Evolutionary conservation across 257 asterid species (phyloP).

Genomic region (Nemophila menziesii): DNA sequence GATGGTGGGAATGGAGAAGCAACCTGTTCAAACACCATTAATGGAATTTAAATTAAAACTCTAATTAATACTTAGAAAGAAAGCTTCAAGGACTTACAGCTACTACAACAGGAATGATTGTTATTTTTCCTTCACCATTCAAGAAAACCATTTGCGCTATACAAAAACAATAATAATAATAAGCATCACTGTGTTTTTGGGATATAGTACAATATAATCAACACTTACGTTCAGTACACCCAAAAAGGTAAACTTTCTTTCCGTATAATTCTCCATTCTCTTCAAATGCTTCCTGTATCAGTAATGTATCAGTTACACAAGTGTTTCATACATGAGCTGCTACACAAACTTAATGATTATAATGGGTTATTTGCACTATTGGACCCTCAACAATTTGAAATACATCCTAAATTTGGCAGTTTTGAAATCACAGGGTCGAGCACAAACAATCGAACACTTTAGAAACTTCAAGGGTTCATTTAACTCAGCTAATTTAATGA

Average conservation of each 20-base stretch:
- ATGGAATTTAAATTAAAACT: neutral
- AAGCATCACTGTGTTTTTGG: neutral
- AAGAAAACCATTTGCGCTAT: constrained; percentile 56
- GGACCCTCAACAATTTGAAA: no score
- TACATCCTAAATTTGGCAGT: no score
- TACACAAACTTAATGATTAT: neutral
- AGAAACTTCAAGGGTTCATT: neutral
- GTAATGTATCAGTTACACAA: constrained; percentile 7
- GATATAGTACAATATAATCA: no score
- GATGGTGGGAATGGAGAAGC: constrained; percentile 97
- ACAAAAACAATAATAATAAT: constrained; percentile 7
- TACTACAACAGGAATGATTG: constrained; percentile 61
- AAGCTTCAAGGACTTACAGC: constrained; percentile 40
- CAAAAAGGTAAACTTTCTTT: constrained; percentile 72
- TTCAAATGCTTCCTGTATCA: constrained; percentile 69
- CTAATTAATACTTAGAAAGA: neutral
- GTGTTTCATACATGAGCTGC: constrained; percentile 2
- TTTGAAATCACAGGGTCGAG: no score
- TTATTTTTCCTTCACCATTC: constrained; percentile 43
- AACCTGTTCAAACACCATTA: constrained; percentile 35
- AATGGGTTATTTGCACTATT: no score
- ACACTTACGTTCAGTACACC: constrained; percentile 93
- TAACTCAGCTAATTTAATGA: no score
- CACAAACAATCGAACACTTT: constrained; percentile 1
- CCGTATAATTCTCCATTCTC: constrained; percentile 71